phyloP scores from a whole-genome alignment of 2,329 filamentous ascomycete genomes.

The Trematosphaeria pertusa region DNA sequence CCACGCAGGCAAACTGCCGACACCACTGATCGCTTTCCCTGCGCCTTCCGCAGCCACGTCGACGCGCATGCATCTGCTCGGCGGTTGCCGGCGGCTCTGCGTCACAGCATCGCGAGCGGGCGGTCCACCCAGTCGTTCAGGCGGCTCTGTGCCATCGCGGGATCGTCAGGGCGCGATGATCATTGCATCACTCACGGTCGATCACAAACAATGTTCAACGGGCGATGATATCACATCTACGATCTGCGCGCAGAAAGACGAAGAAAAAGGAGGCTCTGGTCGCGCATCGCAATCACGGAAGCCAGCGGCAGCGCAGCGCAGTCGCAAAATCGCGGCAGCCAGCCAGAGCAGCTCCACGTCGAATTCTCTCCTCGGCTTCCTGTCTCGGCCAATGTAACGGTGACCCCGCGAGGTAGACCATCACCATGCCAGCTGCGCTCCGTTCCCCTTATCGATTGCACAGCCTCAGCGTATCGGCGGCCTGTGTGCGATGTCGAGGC shows the following conservation, averaged over 20 bases:
- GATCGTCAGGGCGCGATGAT: constrained; percentile 34
- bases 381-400: constrained; percentile 8
- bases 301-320: constrained; percentile 12
- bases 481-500: neutral
- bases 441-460: neutral
- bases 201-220: constrained; percentile 7
- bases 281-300: constrained; percentile 28
- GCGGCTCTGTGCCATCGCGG: constrained; percentile 17
- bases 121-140: constrained; percentile 13
- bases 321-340: constrained; percentile 5
- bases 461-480: constrained; percentile 7
- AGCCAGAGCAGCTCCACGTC: too few species aligned
- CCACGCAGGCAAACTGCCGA: too few species aligned
- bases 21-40: too few species aligned
- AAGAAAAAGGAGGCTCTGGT: constrained; percentile 18
- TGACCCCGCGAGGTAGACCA: constrained; percentile 4
- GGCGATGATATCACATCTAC: constrained; percentile 23
- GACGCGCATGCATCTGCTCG: too few species aligned
- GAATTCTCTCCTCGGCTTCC: too few species aligned
- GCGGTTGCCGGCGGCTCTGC: constrained; percentile 6
- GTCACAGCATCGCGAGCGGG: constrained; percentile 1
- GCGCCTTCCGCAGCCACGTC: too few species aligned
- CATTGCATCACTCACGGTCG: constrained; percentile 29
- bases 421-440: constrained; percentile 1
- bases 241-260: constrained; percentile 19